These are phyloP conservation scores for Cytauxzoon felis DNA, from an alignment of 169 alveolate species.

Conservation along the genomic window DNA sequence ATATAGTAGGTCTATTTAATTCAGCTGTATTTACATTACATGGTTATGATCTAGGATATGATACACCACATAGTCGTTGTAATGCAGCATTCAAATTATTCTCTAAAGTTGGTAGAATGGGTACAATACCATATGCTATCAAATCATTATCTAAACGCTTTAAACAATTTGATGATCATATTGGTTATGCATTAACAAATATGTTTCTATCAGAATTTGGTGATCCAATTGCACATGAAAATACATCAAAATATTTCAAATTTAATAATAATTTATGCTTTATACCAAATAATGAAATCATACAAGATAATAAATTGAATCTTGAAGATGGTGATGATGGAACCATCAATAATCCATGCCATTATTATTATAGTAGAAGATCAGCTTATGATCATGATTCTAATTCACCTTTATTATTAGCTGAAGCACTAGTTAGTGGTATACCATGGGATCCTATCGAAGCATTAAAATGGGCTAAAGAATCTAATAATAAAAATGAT, in stretches of 20 bases:
- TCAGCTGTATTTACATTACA: constrained; percentile 78
- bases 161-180: constrained; percentile 61
- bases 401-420: constrained; percentile 50
- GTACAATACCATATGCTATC: constrained; percentile 46
- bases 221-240: constrained; percentile 76
- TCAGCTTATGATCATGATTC: constrained; percentile 21
- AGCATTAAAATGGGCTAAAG: constrained; percentile 43
- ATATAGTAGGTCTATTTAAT: constrained; percentile 76
- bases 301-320: not conserved
- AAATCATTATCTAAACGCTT: constrained; percentile 49
- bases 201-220: constrained; percentile 83
- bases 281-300: not conserved
- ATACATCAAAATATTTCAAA: constrained; percentile 76
- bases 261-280: constrained; percentile 34
- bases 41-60: constrained; percentile 72
- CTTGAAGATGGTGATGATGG: not conserved
- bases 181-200: constrained; percentile 73
- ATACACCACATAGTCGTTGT: constrained; percentile 66
- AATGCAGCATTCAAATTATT: constrained; percentile 63
- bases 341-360: constrained; percentile 2
- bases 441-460: constrained; percentile 17
- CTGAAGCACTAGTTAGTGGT: constrained; percentile 55
- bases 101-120: constrained; percentile 63
- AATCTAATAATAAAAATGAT: constrained; percentile 36
- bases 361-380: constrained; percentile 42